These are phyloP conservation scores for Myxozyma melibiosi DNA, from an alignment of 805 yeast species.

Conservation along the genomic window DNA sequence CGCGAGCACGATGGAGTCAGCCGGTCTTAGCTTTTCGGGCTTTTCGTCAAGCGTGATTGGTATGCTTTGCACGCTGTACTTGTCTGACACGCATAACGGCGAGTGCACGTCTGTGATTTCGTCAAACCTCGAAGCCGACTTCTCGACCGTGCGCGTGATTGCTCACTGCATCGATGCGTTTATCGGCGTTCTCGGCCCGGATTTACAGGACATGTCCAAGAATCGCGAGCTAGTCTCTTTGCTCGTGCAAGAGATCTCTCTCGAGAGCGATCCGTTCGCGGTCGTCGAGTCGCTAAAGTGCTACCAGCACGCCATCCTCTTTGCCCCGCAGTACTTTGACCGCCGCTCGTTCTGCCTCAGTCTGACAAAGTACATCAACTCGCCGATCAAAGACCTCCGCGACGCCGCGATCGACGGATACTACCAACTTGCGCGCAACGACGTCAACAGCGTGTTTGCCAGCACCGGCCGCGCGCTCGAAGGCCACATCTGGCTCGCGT, in stretches of 20 bases:
- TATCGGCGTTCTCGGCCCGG: slow-evolving; percentile 62
- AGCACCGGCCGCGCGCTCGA: slow-evolving; percentile 49
- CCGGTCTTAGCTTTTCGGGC: slow-evolving; percentile 50
- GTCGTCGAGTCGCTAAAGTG: slow-evolving; percentile 47
- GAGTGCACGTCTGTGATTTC: slow-evolving; percentile 49
- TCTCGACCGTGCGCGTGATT: slow-evolving; percentile 50
- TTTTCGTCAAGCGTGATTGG: slow-evolving; percentile 51
- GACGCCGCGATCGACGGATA: slow-evolving; percentile 57
- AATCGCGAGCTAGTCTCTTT: slow-evolving; percentile 41
- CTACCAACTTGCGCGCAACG: slow-evolving; percentile 59
- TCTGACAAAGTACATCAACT: slow-evolving; percentile 26
- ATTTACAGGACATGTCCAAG: slow-evolving; percentile 39
- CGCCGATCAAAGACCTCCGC: slow-evolving; percentile 33
- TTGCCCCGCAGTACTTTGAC: slow-evolving; percentile 47
- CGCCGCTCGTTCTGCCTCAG: slow-evolving; percentile 38
- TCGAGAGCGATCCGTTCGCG: slow-evolving; percentile 40
- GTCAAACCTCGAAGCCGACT: slow-evolving; percentile 54
- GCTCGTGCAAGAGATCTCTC: slow-evolving; percentile 44
- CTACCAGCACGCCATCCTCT: slow-evolving; percentile 52
- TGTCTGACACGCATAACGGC: slow-evolving; percentile 55
- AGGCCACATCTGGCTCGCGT: slow-evolving; percentile 62
- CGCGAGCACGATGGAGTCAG: slow-evolving; percentile 57
- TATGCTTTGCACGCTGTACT: slow-evolving; percentile 46
- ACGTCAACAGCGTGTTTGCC: slow-evolving; percentile 51
- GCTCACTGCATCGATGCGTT: slow-evolving; percentile 50